These are phyloP conservation scores for Ophiostoma himal-ulmi DNA, from an alignment of 2,329 filamentous ascomycete species.

Conservation along the genomic window DNA sequence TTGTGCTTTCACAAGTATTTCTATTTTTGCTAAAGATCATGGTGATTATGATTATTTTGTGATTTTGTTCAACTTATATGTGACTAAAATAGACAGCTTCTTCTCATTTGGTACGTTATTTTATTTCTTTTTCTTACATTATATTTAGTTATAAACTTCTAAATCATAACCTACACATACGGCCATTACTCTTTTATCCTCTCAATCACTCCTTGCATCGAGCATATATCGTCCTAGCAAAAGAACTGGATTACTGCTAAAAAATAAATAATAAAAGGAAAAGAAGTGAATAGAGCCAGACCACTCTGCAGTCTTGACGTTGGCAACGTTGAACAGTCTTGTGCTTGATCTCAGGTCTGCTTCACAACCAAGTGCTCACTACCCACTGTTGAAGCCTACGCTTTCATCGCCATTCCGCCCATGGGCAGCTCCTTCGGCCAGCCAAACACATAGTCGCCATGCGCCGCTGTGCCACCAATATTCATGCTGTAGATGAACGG, in stretches of 20 bases:
- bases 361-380: background rate
- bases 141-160: too few species aligned
- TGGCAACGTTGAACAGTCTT: background rate
- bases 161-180: too few species aligned
- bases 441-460: conserved; percentile 49
- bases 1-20: background rate
- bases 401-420: background rate
- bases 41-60: background rate
- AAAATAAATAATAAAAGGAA: background rate
- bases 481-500: conserved; percentile 43
- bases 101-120: too few species aligned
- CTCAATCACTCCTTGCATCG: too few species aligned
- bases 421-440: conserved; percentile 26
- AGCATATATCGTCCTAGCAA: too few species aligned
- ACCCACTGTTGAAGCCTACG: background rate
- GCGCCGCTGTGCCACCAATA: conserved; percentile 43
- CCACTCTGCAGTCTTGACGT: background rate
- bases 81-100: too few species aligned
- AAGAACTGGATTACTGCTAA: background rate
- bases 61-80: background rate
- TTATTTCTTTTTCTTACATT: too few species aligned
- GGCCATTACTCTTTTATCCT: too few species aligned
- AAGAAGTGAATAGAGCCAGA: background rate
- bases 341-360: background rate
- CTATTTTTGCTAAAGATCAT: background rate